These are phyloP conservation scores for Synchytrium microbalum DNA, from an alignment of 371 early-diverging fungal species.

Conservation along the genomic window DNA sequence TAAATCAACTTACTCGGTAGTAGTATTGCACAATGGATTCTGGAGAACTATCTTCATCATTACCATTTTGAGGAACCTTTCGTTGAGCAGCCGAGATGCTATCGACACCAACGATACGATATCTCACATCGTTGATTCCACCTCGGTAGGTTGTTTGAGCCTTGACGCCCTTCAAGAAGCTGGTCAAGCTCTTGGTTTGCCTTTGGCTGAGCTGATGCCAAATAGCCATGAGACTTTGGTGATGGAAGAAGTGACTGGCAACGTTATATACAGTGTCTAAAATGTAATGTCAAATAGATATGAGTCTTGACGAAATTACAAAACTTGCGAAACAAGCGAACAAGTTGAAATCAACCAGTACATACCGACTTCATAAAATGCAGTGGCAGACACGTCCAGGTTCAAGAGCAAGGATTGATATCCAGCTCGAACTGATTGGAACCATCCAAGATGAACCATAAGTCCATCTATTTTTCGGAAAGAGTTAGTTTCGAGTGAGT, in stretches of 20 bases:
- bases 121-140: neutral
- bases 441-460: constrained; percentile 27
- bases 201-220: neutral
- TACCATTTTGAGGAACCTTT: neutral
- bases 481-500: neutral
- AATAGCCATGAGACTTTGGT: neutral
- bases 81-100: neutral
- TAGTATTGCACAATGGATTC: neutral
- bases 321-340: too few relatives aligned
- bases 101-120: neutral
- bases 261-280: neutral
- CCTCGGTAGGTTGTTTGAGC: neutral
- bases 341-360: too few relatives aligned
- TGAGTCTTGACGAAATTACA: neutral
- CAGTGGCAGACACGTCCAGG: constrained; percentile 76
- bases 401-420: constrained; percentile 52
- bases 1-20: neutral
- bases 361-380: constrained; percentile 62
- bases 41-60: neutral
- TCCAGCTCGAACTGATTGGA: constrained; percentile 27
- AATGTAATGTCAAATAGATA: neutral
- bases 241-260: neutral
- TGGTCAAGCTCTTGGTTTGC: neutral
- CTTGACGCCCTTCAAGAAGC: neutral
- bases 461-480: constrained; percentile 13